These are phyloP conservation scores for Cutaneotrichosporon sp. DNA, from an alignment of 1,284 basidiomycete species.

Conservation along the genomic window DNA sequence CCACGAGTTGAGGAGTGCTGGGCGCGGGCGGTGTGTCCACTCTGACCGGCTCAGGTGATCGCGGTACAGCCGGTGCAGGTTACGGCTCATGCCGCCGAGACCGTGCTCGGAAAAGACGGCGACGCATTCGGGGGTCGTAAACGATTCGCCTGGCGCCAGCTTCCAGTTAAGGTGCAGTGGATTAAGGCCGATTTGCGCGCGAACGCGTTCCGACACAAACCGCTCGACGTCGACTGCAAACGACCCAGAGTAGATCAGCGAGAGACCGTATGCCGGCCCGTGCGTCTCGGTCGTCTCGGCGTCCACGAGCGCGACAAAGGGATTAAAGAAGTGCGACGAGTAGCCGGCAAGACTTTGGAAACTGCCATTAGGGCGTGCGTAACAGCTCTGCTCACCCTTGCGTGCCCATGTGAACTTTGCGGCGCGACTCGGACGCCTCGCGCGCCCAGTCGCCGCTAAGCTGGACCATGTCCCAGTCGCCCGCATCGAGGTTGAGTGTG, in stretches of 20 bases:
- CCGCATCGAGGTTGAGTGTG: slow-evolving; percentile 21
- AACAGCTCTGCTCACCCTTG: slow-evolving; percentile 31
- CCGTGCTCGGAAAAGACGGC: slow-evolving; percentile 21
- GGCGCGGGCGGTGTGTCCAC: slow-evolving; percentile 20
- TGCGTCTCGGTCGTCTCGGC: slow-evolving; percentile 21
- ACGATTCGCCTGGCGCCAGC: slow-evolving; percentile 21
- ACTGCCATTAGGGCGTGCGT: slow-evolving; percentile 8
- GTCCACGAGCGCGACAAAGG: slow-evolving; percentile 27
- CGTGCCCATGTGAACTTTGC: slow-evolving; percentile 21
- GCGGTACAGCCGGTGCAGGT: slow-evolving; percentile 26
- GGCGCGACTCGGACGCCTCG: slow-evolving; percentile 19
- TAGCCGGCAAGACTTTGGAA: slow-evolving; percentile 28
- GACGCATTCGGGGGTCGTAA: slow-evolving; percentile 34
- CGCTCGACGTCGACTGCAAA: slow-evolving; percentile 24
- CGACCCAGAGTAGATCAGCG: slow-evolving; percentile 30
- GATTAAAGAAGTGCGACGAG: slow-evolving; percentile 33
- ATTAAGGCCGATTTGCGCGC: slow-evolving; percentile 29
- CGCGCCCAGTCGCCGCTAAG: slow-evolving; percentile 29
- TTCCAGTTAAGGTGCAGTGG: slow-evolving; percentile 29
- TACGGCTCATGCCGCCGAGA: slow-evolving; percentile 27
- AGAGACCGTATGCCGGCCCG: slow-evolving; percentile 27
- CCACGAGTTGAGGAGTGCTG: slow-evolving; percentile 36
- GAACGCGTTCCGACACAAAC: slow-evolving; percentile 13
- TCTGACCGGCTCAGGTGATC: slow-evolving; percentile 21
- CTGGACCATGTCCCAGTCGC: slow-evolving; percentile 26